phyloP scores from a whole-genome alignment of 768 basidiomycete species.

The Lyophyllum shimeji region DNA sequence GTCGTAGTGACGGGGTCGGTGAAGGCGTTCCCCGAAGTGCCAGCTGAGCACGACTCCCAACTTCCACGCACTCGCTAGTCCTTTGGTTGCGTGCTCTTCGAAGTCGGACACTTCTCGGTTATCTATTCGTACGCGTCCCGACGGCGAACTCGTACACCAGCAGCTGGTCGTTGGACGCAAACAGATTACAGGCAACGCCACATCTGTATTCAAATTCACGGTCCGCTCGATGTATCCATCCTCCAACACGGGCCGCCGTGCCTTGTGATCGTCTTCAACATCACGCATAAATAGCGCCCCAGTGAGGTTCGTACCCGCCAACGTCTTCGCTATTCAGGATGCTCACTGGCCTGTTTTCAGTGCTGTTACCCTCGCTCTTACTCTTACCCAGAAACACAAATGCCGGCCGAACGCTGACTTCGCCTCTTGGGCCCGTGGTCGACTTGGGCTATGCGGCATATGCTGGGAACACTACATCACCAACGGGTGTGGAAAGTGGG shows the following conservation, averaged over 20 bases:
- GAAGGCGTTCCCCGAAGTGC: too few relatives aligned
- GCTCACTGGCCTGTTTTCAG: not conserved
- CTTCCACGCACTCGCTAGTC: not conserved
- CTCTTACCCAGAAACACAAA: not conserved
- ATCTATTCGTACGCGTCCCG: too few relatives aligned
- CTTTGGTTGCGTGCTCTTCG: not conserved
- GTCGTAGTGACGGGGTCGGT: too few relatives aligned
- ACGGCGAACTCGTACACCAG: too few relatives aligned
- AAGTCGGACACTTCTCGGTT: too few relatives aligned
- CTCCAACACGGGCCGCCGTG: not conserved
- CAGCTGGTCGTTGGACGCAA: too few relatives aligned
- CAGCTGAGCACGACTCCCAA: too few relatives aligned
- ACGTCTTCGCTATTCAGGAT: not conserved
- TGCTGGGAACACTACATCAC: conserved; percentile 39
- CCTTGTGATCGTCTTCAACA: not conserved
- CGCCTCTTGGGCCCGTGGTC: conserved; percentile 35
- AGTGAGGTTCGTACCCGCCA: not conserved
- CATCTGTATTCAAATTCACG: not conserved
- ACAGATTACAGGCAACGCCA: not conserved
- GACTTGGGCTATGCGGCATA: conserved; percentile 40
- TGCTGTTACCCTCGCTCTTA: not conserved
- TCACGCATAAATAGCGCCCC: not conserved
- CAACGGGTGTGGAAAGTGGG: conserved; percentile 30
- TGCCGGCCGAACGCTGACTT: conserved; percentile 4
- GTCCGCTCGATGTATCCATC: not conserved